phyloP scores from a whole-genome alignment of 306 rosid genomes.

The Cyamopsis tetragonoloba region DNA sequence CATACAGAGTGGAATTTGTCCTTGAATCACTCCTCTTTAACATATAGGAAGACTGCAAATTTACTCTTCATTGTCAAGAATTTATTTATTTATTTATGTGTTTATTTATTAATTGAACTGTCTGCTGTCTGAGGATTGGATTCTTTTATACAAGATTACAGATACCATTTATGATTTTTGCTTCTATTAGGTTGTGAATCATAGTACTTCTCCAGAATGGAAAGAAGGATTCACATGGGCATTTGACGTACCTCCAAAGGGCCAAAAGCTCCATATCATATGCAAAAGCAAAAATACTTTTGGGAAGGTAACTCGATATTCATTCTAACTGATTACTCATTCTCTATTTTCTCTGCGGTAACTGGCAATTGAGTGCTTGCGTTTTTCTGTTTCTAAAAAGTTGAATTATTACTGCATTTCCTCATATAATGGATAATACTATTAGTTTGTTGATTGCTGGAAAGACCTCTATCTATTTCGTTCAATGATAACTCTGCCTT shows the following conservation, averaged over 20 bases:
- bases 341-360: not conserved
- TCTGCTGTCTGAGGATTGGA: conserved; percentile 13
- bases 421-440: not conserved
- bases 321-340: not conserved
- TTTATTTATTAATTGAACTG: conserved; percentile 6
- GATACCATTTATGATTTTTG: conserved; percentile 11
- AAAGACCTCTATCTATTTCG: conserved; percentile 1
- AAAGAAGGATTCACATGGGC: conserved; percentile 98
- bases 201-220: conserved; percentile 90
- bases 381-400: conserved; percentile 15
- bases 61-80: not conserved
- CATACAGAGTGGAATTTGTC: not conserved
- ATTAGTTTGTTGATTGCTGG: not conserved
- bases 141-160: conserved; percentile 27
- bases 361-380: not conserved
- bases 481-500: not conserved
- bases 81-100: conserved; percentile 2
- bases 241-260: conserved; percentile 94
- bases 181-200: conserved; percentile 72
- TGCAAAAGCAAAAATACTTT: conserved; percentile 99
- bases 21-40: not conserved
- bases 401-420: conserved; percentile 9
- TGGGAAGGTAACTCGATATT: conserved; percentile 72
- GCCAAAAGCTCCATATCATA: conserved; percentile 86
- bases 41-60: not conserved